Conservation (phyloP, 2,329 filamentous ascomycete species). For the Alternaria arborescens region DNA sequence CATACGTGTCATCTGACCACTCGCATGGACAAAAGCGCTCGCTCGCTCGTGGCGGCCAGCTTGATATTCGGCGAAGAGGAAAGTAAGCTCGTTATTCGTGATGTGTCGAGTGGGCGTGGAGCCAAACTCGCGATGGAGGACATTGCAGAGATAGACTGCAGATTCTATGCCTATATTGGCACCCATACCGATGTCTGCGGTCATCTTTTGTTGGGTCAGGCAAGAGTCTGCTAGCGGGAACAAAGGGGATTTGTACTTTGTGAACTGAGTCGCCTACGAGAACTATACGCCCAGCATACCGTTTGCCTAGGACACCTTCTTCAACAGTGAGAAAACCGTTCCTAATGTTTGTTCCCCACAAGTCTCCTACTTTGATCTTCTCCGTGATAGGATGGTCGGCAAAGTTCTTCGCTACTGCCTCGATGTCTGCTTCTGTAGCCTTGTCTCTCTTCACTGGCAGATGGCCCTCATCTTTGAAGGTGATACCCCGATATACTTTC, state of each 20-base stretch:
- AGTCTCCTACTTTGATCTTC: constrained; percentile 44
- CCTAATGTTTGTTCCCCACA: constrained; percentile 40
- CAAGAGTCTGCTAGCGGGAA: background rate
- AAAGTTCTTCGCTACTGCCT: constrained; percentile 36
- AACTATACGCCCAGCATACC: constrained; percentile 53
- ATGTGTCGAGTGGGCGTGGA: constrained; percentile 14
- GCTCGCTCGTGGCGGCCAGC: constrained; percentile 16
- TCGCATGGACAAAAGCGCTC: constrained; percentile 16
- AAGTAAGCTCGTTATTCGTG: constrained; percentile 10
- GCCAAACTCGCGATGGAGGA: constrained; percentile 22
- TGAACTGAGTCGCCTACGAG: constrained; percentile 55
- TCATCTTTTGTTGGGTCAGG: constrained; percentile 22
- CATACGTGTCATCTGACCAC: constrained; percentile 21
- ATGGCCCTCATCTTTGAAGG: constrained; percentile 19
- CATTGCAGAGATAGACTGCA: constrained; percentile 28
- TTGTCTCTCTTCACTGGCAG: constrained; percentile 15
- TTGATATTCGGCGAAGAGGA: constrained; percentile 25
- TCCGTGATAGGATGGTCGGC: constrained; percentile 38
- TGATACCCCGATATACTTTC: constrained; percentile 18
- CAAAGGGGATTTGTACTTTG: constrained; percentile 40
- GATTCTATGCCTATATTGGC: constrained; percentile 33
- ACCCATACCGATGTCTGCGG: constrained; percentile 27
- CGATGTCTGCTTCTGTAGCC: constrained; percentile 36
- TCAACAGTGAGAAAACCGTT: constrained; percentile 41
- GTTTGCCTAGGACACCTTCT: constrained; percentile 51